Conservation (phyloP, 768 basidiomycete genomes). For the Suillus variegatus region DNA sequence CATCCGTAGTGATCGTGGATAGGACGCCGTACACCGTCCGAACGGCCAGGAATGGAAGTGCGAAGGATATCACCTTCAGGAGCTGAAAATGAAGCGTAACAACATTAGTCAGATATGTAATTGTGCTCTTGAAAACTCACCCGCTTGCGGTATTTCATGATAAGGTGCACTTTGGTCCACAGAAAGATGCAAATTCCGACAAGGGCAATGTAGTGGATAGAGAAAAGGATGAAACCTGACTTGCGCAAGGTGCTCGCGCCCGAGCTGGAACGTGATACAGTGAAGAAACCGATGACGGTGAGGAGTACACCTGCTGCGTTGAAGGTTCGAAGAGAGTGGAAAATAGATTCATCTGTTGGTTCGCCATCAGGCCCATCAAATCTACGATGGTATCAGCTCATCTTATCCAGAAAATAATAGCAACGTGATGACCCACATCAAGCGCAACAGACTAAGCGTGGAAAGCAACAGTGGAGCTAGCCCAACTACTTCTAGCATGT, state of each 20-base stretch:
- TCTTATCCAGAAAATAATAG: background rate
- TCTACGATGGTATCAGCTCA: constrained; percentile 20
- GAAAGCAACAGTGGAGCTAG: constrained; percentile 40
- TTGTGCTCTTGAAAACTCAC: constrained; percentile 29
- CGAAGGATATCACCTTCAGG: constrained; percentile 51
- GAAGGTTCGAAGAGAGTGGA: constrained; percentile 30
- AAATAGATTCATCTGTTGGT: constrained; percentile 9
- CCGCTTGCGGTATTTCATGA: constrained; percentile 27
- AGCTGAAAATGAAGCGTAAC: constrained; percentile 41
- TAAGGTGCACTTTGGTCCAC: constrained; percentile 49
- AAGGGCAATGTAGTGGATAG: constrained; percentile 41
- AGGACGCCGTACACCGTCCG: constrained; percentile 51
- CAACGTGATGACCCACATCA: constrained; percentile 27
- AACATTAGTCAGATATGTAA: constrained; percentile 7
- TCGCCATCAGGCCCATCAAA: constrained; percentile 29
- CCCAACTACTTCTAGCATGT: constrained; percentile 42
- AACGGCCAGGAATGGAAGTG: constrained; percentile 62
- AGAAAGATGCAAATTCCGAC: constrained; percentile 48
- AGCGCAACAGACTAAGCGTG: constrained; percentile 37
- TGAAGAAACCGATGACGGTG: constrained; percentile 33
- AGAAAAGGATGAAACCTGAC: constrained; percentile 35
- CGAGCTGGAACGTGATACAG: constrained; percentile 10
- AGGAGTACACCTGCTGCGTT: constrained; percentile 31
- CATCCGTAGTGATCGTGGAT: constrained; percentile 44
- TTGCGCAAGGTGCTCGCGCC: constrained; percentile 31